Evolutionary conservation across 140 eudicot genomes (phyloP), one percentile per base, ranked within the genome.

Genomic region (Bidens hawaiensis): DNA sequence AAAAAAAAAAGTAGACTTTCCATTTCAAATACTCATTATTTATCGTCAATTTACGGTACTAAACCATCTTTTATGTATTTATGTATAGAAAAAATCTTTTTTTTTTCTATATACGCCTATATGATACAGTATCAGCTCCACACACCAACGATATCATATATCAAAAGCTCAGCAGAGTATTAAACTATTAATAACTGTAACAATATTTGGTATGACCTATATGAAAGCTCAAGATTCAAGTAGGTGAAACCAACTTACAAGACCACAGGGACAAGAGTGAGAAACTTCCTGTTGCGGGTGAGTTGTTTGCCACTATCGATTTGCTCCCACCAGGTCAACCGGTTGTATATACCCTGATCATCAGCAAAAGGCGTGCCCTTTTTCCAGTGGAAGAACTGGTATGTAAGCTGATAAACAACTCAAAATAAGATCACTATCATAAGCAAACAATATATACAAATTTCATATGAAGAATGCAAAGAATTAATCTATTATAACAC

Each of bases 281-380:
- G 81, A 76, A 88, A 88, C 74, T 88, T 88, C 68, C 96, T 77
- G 72, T 88, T 88, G 77, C 90, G 90, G 30, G 96, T 88, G 67
- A 85, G 94, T 75, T 88, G 96, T 70, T 88, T 85, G 78, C 96
- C 96, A 64, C 70, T 82, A 57, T 84, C 94, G 24, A 88, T 69
- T 34, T 85, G 96, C 81, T 88, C 96, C 96, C 96, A 88, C 96
- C 96, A 88, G 40, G 96, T 88, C 80, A 85, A 71, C 62, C 94
- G 81, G 75, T 88, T 88, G 90, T 85, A 88, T 80, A 88, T 76
- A 27, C 96, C 96, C 74, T 88, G 96, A 70, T 88, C 96, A 74
- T 84, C 96, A 53, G 94, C 87, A 79, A 88, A 88, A n/a, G 96
- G 96, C 24, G 96, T 88, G 54, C 96, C 96, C 74, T 88, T 88